Base-by-base conservation (phyloP, 2,329 filamentous ascomycete species). In the Calycina herbarum region DNA sequence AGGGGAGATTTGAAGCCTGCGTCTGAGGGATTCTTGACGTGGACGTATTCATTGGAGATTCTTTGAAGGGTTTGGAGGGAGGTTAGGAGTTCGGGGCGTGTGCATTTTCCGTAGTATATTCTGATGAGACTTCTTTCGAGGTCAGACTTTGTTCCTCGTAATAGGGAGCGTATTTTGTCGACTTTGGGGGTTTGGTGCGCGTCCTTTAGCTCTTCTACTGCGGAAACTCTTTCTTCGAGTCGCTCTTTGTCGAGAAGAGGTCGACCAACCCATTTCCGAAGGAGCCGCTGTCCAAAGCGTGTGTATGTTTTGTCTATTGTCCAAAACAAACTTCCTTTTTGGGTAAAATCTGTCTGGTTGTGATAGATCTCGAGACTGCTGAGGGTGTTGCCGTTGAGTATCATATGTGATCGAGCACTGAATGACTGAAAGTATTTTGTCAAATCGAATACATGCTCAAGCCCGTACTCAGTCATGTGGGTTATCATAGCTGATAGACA, bases 341-440 rank as follows among this genome's bases (percentile, higher is more conserved):
- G 87, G 0, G 87, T 85, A 73, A 94, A 86, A 74, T 98, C 94
- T 0, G 94, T 98, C 73, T 93, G 88, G 71, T 99, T 99, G 67
- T 94, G 91, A 75, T 97, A 99, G 1, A 99, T 93, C 76, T 99
- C 95, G 13, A 99, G 84, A 73, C 93, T 97, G 59, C 93, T 94
- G 45, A 99, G 81, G 0, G 94, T 97, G 63, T 97, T 99, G 57
- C 94, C 95, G 75, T 96, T 97, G 67, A 99, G 82, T 3, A 98
- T 82, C 95, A 99, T 98, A 75, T 98, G 94, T 15, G 94, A 94
- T 45, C 94, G 85, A 7, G 94, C 92, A 72, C 92, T 97, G 79
- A 99, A 99, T 1, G 93, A 93, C 72, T 97, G 90, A 74, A 99
- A 99, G 79, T 98, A 97, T 73, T 96, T 97, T 1, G 95, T 98